Conservation (phyloP, 2,329 filamentous ascomycete genomes). For the Claviceps digitariae region DNA sequence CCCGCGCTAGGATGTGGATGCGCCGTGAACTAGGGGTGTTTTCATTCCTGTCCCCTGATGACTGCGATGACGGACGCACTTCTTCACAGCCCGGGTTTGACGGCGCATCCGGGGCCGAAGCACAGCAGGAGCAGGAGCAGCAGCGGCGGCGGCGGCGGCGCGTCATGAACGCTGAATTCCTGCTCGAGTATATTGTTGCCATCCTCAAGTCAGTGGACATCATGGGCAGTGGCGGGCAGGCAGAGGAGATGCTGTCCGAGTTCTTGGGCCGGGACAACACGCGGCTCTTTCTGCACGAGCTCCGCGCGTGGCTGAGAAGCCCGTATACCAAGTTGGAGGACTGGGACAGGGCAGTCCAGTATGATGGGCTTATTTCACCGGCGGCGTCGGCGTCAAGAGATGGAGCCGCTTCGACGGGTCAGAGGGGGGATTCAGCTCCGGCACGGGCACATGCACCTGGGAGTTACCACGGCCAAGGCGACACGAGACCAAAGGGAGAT, state of each 20-base stretch:
- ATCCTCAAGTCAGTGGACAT: constrained; percentile 74
- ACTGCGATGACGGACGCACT: constrained; percentile 14
- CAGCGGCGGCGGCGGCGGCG: constrained; percentile 1
- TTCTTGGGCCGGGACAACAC: constrained; percentile 66
- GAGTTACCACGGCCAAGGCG: neutral
- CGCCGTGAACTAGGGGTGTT: constrained; percentile 78
- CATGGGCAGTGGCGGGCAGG: constrained; percentile 63
- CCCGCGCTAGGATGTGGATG: constrained; percentile 68
- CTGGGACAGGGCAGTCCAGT: constrained; percentile 75
- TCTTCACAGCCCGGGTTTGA: constrained; percentile 3
- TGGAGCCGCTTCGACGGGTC: neutral
- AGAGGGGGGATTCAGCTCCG: no score
- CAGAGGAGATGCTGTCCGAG: constrained; percentile 65
- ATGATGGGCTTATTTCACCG: constrained; percentile 22
- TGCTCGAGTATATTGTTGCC: constrained; percentile 75
- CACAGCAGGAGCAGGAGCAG: neutral
- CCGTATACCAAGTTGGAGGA: constrained; percentile 57
- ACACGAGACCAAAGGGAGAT: constrained; percentile 10
- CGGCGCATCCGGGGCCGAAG: constrained; percentile 29
- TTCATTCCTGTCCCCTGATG: constrained; percentile 43
- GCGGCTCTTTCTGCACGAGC: constrained; percentile 68
- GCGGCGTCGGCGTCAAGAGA: neutral
- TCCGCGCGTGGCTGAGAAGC: constrained; percentile 70
- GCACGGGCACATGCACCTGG: neutral
- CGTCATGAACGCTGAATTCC: constrained; percentile 55